A percentile compares a stretch with the other conserved stretches of the same genome.
Conservation (phyloP, 2,329 filamentous ascomycete species). For the Pyrenochaeta sp. region DNA sequence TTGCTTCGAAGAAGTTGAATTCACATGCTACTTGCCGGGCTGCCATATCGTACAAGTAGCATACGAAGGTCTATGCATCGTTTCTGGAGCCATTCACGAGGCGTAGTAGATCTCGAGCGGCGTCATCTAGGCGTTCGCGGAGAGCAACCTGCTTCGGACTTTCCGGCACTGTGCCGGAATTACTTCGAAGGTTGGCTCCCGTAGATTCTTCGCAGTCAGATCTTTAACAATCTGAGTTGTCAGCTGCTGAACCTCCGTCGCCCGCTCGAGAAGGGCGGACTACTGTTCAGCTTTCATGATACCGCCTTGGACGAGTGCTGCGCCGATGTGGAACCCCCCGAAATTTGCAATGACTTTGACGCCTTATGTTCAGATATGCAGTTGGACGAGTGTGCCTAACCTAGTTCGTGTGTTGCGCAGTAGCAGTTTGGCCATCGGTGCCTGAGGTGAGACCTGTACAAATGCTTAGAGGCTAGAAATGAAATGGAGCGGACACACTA, state of each 20-base stretch:
- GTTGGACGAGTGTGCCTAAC: neutral
- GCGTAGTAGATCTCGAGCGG: neutral
- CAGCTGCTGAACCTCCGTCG: conserved; percentile 17
- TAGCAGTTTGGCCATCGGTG: neutral
- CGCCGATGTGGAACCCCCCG: neutral
- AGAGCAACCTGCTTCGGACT: neutral
- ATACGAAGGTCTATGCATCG: neutral
- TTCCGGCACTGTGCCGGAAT: conserved; percentile 7
- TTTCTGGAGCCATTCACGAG: neutral
- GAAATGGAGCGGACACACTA: neutral
- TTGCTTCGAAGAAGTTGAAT: conserved; percentile 9
- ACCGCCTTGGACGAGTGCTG: neutral
- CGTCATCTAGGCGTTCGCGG: neutral
- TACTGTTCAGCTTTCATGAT: conserved; percentile 12
- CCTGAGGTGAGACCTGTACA: no score
- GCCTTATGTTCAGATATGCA: neutral
- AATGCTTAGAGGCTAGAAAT: no score
- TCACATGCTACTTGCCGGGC: conserved; percentile 18
- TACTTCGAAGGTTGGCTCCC: conserved; percentile 20
- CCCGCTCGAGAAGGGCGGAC: conserved; percentile 19
- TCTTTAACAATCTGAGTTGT: conserved; percentile 17
- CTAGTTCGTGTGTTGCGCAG: neutral
- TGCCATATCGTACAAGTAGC: conserved; percentile 12
- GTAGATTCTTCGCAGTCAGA: conserved; percentile 10
- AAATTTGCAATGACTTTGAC: neutral